Evolutionary conservation across 2,329 filamentous ascomycete species (phyloP).

Genomic region (Claviceps capensis): DNA sequence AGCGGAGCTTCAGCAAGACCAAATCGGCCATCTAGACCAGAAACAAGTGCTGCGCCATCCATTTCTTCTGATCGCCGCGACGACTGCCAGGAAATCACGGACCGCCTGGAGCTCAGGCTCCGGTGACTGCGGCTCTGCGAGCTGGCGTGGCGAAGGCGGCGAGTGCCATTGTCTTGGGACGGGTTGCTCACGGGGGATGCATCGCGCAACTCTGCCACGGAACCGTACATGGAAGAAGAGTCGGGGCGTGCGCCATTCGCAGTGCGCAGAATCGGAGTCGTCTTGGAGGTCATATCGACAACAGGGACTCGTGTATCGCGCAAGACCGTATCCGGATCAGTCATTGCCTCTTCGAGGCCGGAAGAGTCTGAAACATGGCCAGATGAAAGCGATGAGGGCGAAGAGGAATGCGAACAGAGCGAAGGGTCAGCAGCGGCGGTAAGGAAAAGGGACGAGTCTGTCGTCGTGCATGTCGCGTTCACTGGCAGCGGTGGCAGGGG

Average conservation of each 20-base stretch:
- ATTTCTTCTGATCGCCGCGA: conserved; percentile 33
- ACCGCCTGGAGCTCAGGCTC: conserved; percentile 20
- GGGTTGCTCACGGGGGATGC: conserved; percentile 23
- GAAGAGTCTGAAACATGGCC: conserved; percentile 10
- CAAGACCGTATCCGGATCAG: conserved; percentile 8
- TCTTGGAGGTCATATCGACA: conserved; percentile 22
- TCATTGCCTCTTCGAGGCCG: conserved; percentile 16
- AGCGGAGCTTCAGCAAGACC: conserved; percentile 35
- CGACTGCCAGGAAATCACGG: conserved; percentile 17
- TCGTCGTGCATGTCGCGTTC: conserved; percentile 3
- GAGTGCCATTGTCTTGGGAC: conserved; percentile 16
- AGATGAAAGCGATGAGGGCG: conserved; percentile 5
- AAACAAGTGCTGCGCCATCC: conserved; percentile 35
- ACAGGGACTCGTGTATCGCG: conserved; percentile 3
- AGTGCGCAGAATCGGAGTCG: conserved; percentile 22
- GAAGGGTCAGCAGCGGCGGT: background rate
- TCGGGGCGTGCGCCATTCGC: conserved; percentile 14
- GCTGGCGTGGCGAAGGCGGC: conserved; percentile 20
- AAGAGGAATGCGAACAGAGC: conserved; percentile 5
- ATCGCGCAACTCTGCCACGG: conserved; percentile 22
- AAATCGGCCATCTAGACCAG: conserved; percentile 40
- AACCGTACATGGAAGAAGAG: conserved; percentile 22
- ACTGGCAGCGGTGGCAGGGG: conserved; percentile 7
- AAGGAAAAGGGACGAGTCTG: background rate
- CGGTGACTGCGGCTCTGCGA: conserved; percentile 15